Base-by-base conservation (phyloP, 192 early-diverging fungal species). In the Coemansia guatemalensis region DNA sequence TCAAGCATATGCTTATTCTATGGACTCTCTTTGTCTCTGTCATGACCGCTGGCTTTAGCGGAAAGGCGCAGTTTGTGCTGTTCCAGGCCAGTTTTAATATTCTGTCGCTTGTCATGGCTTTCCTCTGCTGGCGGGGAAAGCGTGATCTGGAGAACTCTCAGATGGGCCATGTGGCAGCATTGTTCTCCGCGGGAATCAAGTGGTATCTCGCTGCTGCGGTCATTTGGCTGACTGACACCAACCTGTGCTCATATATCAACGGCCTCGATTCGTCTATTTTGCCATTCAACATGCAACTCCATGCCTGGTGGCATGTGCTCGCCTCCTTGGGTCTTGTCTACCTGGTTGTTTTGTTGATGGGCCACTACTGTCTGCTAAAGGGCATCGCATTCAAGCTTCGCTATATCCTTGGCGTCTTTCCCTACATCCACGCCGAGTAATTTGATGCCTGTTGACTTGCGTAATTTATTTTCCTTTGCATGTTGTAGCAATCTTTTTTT, bases 261-360 rank as follows among this genome's bases (percentile, higher is more conserved):
- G 73, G 73, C 26, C 69, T 74, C 55, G 53, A 75, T 0, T 30
- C 49, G 48, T 81, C 78, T 3, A 60, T 78, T 5, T 27, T 88
- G 52, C 79, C 82, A 3, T 68, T 75, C 62, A 85, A 86, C 67
- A 25, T 78, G 69, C 73, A 88, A 65, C 71, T 88, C 8, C 87
- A 88, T 56, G 87, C 87, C 8, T 82, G 83, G 82, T 88, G 87
- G 87, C 87, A 88, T 51, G 71, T 84, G 0, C 63, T 88, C 30
- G 85, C 83, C 3, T 86, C 85, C 8, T 56, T 85, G 48, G 87
- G 84, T 2, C 70, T 86, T 5, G 85, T 83, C 50, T 78, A 85
- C 21, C 62, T 88, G 67, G 82, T 83, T 1, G 81, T 84, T 1
- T 70, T 88, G 39, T 72, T 84, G 51, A 77, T 88, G 75, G 67